Evolutionary conservation across 768 basidiomycete species (phyloP), one percentile per base, ranked within the genome.

Genomic region (Pleurotus pulmonarius): DNA sequence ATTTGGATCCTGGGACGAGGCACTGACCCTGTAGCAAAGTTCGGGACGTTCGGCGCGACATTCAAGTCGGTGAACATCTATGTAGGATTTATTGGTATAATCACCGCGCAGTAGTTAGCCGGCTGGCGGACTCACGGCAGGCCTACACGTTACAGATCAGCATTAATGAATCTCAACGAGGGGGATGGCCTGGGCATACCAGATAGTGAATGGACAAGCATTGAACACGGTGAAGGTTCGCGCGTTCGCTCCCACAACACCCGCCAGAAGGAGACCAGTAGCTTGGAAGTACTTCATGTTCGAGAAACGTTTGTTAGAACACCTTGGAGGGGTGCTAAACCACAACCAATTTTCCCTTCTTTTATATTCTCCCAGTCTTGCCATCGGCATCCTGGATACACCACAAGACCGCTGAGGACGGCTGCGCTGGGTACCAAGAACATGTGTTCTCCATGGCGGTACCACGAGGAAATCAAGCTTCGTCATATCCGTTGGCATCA

Each of bases 161-260:
- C 39, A 45, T 20, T 22, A 13, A 44, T 25, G 24, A 9, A 34
- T 9, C 29, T 22, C 8, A 54, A 37, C 13, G 15, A 26, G 15
- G 49, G 37, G 13, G 40, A 56, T 12, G 8, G 26, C 9, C 29
- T 11, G 12, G 24, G 51, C 70, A 18, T 62, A 86, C 87, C 87
- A 88, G 58, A 88, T 77, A 3, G 85, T 88, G 69, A 85, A 88
- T 0, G 84, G 78, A 63, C 87, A 88, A 2, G 69, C 74, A 69
- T 88, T 88, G 63, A 75, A 73, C 47, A 83, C 82, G 0, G 79
- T 83, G 59, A 88, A 77, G 24, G 80, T 85, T 34, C 86, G 79
- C 43, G 76, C 82, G n/a, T 72, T 67, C 40, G 72, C 70, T 51
- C 69, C 56, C 2, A 71, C 69, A 16, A 69, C 41, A 40, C 75